These are phyloP conservation scores for Salix viminalis DNA, from an alignment of 345 rosid species.

Conservation along the genomic window DNA sequence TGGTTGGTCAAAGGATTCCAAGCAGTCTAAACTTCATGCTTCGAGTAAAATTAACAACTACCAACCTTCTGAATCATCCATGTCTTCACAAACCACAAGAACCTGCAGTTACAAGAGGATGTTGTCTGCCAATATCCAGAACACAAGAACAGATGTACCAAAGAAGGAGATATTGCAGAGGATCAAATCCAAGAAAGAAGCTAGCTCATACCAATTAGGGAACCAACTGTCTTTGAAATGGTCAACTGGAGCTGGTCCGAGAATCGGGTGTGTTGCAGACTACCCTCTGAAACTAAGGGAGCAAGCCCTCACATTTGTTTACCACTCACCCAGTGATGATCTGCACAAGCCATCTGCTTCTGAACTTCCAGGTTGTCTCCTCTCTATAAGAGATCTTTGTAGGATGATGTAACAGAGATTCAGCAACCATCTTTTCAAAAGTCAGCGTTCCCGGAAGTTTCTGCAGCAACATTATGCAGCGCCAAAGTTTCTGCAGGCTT, in stretches of 20 bases:
- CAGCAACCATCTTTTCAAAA: neutral
- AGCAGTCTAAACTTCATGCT: too few relatives aligned
- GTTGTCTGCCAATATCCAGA: conserved; percentile 70
- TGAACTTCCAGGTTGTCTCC: neutral
- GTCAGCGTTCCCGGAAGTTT: too few relatives aligned
- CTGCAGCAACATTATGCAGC: conserved; percentile 15
- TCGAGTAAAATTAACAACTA: too few relatives aligned
- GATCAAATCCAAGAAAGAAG: conserved; percentile 77
- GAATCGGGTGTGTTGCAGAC: conserved; percentile 89
- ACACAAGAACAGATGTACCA: conserved; percentile 63
- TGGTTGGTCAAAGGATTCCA: too few relatives aligned
- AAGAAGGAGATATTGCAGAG: conserved; percentile 50
- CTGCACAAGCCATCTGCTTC: neutral
- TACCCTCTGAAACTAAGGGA: conserved; percentile 66
- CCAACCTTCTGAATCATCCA: too few relatives aligned
- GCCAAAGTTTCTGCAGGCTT: conserved; percentile 25
- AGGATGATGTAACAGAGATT: neutral
- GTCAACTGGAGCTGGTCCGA: conserved; percentile 87
- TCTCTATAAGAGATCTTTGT: neutral
- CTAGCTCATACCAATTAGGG: conserved; percentile 61
- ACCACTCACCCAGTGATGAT: conserved; percentile 46
- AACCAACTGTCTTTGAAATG: conserved; percentile 73
- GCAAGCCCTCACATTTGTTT: conserved; percentile 80
- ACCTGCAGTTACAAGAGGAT: conserved; percentile 48
- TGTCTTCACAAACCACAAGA: too few relatives aligned